A percentile compares a stretch with the other conserved stretches of the same genome.
Evolutionary conservation across 2,329 filamentous ascomycete species (phyloP).

Genomic region (Chaetomium sp.): DNA sequence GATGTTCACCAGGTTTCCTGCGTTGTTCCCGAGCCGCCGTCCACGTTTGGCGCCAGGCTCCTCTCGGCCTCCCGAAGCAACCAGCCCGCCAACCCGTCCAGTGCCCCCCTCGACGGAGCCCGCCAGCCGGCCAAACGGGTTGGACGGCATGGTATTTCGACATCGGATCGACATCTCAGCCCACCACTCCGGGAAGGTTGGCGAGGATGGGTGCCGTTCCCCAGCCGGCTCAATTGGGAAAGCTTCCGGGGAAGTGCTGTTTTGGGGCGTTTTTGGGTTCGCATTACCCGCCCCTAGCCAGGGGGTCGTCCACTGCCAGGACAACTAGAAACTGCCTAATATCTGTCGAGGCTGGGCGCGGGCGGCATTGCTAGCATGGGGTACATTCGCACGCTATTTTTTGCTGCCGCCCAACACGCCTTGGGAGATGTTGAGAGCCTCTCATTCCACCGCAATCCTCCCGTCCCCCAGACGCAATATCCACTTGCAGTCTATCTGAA

Average conservation of each 20-base stretch:
- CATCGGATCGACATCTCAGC: slow-evolving; percentile 14
- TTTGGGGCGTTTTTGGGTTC: slow-evolving; percentile 5
- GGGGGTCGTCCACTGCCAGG: background rate
- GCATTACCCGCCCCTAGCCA: slow-evolving; percentile 5
- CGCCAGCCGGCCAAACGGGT: too few species aligned
- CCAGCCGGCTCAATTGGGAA: slow-evolving; percentile 20
- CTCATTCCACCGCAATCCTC: background rate
- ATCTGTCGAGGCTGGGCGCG: slow-evolving; percentile 11
- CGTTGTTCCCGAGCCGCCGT: too few species aligned
- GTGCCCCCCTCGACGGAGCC: too few species aligned
- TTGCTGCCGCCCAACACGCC: slow-evolving; percentile 12
- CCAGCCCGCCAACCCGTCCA: too few species aligned
- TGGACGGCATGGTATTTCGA: slow-evolving; percentile 6
- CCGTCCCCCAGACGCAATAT: slow-evolving; percentile 21
- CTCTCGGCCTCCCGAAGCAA: too few species aligned
- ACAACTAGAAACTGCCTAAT: slow-evolving; percentile 22
- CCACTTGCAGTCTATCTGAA: slow-evolving; percentile 23
- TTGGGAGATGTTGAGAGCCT: too few species aligned
- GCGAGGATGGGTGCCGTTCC: slow-evolving; percentile 9
- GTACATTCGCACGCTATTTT: slow-evolving; percentile 13
- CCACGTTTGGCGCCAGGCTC: background rate
- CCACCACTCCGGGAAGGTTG: slow-evolving; percentile 2
- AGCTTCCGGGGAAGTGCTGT: slow-evolving; percentile 12
- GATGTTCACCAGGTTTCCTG: too few species aligned
- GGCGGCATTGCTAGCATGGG: slow-evolving; percentile 17